Evolutionary conservation across 73 alveolate species (phyloP).

Genomic region (Tetrahymena borealis): DNA sequence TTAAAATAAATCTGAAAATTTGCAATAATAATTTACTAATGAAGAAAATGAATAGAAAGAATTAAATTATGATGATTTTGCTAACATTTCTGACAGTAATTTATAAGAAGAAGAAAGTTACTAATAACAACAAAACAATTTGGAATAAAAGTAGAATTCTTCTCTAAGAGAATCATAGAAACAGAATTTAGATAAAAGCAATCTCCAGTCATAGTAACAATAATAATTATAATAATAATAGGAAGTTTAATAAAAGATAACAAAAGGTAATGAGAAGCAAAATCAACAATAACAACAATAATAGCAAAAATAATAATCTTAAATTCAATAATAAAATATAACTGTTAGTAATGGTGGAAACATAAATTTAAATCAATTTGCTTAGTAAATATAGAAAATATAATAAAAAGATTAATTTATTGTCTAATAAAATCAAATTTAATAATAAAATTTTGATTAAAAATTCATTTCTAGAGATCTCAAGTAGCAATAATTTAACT

Average conservation of each 20-base stretch:
- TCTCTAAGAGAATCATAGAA: background rate
- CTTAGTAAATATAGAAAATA: background rate
- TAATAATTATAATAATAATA: background rate
- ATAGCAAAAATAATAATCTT: too few species aligned
- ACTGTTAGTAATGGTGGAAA: too few species aligned
- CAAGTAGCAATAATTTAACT: background rate
- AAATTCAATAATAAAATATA: too few species aligned
- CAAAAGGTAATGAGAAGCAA: too few species aligned
- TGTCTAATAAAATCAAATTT: background rate
- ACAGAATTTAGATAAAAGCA: background rate
- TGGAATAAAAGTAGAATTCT: background rate
- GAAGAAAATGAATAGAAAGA: background rate
- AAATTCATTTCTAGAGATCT: background rate
- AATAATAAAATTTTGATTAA: background rate
- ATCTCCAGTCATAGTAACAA: background rate
- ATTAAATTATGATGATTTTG: background rate
- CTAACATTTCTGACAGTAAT: background rate
- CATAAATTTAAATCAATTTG: background rate
- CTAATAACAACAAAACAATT: background rate
- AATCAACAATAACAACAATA: too few species aligned
- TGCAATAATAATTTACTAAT: too few species aligned
- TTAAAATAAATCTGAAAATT: too few species aligned
- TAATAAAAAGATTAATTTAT: background rate
- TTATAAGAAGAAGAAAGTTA: background rate
- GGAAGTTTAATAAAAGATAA: background rate